Conservation (phyloP, 306 rosid genomes). For the Alnus rubra region DNA sequence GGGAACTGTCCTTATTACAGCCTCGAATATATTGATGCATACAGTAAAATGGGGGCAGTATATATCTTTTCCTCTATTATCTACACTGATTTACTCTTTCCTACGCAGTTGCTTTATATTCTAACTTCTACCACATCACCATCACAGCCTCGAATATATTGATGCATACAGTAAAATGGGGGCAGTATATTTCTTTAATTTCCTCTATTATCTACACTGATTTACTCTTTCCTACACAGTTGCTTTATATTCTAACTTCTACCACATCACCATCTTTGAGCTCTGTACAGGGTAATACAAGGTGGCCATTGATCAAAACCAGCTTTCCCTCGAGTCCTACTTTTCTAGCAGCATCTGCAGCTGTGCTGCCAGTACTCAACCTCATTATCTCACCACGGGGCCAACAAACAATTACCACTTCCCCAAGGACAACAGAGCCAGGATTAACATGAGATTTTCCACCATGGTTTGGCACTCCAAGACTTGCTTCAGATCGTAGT, state of each 20-base stretch:
- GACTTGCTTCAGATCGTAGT: conserved; percentile 70
- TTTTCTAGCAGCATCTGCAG: conserved; percentile 92
- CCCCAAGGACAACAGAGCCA: conserved; percentile 57
- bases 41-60: not conserved
- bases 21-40: not conserved
- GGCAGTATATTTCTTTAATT: not conserved
- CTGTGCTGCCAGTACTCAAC: conserved; percentile 84
- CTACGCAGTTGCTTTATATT: conserved; percentile 40
- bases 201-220: conserved; percentile 19
- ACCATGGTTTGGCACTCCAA: conserved; percentile 37
- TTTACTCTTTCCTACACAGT: conserved; percentile 4
- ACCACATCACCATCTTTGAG: conserved; percentile 95
- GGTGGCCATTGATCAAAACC: conserved; percentile 81
- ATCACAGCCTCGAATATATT: not conserved
- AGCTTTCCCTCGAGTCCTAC: conserved; percentile 84
- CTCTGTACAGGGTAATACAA: conserved; percentile 71
- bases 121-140: conserved; percentile 96
- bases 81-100: not conserved
- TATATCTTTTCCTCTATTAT: conserved; percentile 17
- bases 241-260: conserved; percentile 69
- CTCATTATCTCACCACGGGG: conserved; percentile 87
- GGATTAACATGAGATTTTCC: conserved; percentile 25
- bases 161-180: not conserved
- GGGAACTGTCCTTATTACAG: no score
- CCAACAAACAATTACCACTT: conserved; percentile 87